Conservation (phyloP, 1,284 basidiomycete genomes). For the Ustilago loliicola region DNA sequence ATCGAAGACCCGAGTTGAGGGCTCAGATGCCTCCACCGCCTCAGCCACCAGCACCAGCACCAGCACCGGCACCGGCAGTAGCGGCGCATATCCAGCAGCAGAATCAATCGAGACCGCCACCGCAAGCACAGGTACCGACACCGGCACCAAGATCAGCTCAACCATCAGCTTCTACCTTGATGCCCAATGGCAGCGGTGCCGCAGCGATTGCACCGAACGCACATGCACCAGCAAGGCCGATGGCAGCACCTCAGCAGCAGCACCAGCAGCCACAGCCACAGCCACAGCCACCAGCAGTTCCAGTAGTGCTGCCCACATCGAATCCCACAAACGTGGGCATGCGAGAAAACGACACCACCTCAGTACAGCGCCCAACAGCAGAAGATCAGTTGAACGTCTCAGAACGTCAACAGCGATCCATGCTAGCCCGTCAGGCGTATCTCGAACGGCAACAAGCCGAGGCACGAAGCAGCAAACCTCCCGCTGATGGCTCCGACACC, state of each 20-base stretch:
- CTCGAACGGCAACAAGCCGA: constrained; percentile 41
- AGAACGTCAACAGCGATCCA: constrained; percentile 40
- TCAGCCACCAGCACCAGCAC: constrained; percentile 12
- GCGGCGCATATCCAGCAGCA: no score
- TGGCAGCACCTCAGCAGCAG: constrained; percentile 7
- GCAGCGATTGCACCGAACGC: not conserved
- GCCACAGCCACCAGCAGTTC: not conserved
- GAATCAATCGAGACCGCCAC: not conserved
- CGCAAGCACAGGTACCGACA: not conserved
- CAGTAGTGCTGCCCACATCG: not conserved
- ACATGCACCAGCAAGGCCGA: not conserved
- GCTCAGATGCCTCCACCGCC: constrained; percentile 22
- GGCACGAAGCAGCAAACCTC: not conserved
- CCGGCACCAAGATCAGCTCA: constrained; percentile 11
- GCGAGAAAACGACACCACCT: not conserved
- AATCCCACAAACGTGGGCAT: not conserved
- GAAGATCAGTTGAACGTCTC: constrained; percentile 11
- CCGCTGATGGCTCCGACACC: not conserved
- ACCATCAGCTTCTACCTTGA: not conserved
- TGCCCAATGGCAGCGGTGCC: not conserved
- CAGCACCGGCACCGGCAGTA: constrained; percentile 1
- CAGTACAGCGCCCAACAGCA: not conserved
- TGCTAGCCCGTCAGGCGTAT: constrained; percentile 42
- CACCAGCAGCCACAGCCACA: not conserved
- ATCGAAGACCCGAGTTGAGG: constrained; percentile 49